Evolutionary conservation across 805 yeast species (phyloP).

Genomic region (Monosporozyma siamensis): DNA sequence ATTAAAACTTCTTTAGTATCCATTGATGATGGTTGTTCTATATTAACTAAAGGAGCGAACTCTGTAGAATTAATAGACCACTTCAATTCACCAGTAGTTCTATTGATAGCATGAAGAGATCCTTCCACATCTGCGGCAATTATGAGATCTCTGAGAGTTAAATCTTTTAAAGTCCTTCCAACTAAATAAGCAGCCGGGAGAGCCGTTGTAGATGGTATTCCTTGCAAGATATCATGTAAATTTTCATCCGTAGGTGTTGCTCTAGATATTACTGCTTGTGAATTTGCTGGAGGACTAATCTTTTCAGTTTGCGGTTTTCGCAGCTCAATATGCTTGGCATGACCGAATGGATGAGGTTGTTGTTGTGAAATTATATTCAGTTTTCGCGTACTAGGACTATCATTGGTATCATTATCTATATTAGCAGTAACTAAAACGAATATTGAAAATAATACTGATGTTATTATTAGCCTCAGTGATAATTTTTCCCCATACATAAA

Average conservation of each 20-base stretch:
- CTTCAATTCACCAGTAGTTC: slow-evolving; percentile 61
- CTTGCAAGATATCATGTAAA: background rate
- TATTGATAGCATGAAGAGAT: slow-evolving; percentile 66
- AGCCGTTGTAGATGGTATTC: background rate
- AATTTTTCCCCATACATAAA: background rate
- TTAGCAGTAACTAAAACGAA: background rate
- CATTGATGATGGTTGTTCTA: slow-evolving; percentile 13
- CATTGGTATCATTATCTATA: background rate
- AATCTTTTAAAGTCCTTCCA: slow-evolving; percentile 11
- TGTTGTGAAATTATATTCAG: background rate
- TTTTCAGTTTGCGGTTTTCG: background rate
- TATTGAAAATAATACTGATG: background rate
- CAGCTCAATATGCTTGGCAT: background rate
- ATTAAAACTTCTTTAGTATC: slow-evolving; percentile 51
- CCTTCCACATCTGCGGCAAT: slow-evolving; percentile 82
- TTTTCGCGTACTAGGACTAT: background rate
- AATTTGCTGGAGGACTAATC: too few species aligned
- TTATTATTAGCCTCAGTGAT: background rate
- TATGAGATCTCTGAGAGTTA: slow-evolving; percentile 43
- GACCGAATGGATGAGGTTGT: background rate
- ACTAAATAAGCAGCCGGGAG: slow-evolving; percentile 4
- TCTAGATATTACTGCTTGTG: too few species aligned
- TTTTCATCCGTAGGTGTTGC: background rate
- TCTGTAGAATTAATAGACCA: slow-evolving; percentile 63
- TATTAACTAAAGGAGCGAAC: slow-evolving; percentile 18